Percentiles rank a stretch among this genome's conserved stretches.
phyloP scores from a whole-genome alignment of 495 filamentous ascomycete species.

The Halenospora varia region DNA sequence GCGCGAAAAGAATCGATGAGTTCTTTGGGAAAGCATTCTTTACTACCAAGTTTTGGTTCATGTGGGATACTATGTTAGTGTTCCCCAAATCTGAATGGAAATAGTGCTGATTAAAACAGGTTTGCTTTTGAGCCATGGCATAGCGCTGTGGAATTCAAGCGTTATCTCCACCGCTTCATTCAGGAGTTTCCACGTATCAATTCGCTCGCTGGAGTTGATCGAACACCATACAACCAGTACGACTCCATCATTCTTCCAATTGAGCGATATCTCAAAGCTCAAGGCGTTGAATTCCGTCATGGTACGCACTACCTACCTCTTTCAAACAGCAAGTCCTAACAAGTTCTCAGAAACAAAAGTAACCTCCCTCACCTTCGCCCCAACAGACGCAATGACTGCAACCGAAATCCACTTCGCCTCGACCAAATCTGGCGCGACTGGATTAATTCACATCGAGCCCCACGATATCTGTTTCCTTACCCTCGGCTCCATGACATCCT shows the following conservation, averaged over 20 bases:
- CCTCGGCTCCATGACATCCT: slow-evolving; percentile 20
- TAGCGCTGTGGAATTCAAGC: slow-evolving; percentile 30
- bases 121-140: slow-evolving; percentile 40
- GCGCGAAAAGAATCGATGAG: slow-evolving; percentile 33
- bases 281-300: slow-evolving; percentile 41
- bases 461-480: slow-evolving; percentile 24
- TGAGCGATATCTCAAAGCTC: slow-evolving; percentile 31
- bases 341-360: slow-evolving; percentile 8
- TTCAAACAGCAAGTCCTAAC: neutral
- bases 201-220: slow-evolving; percentile 26
- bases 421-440: slow-evolving; percentile 2
- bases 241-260: slow-evolving; percentile 39
- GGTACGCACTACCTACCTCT: slow-evolving; percentile 18
- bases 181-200: slow-evolving; percentile 18
- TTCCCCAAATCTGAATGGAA: neutral
- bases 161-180: slow-evolving; percentile 26
- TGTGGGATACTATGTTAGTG: slow-evolving; percentile 32
- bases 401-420: slow-evolving; percentile 13
- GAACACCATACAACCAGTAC: slow-evolving; percentile 35
- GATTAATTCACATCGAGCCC: slow-evolving; percentile 19
- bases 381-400: neutral
- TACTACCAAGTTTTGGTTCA: slow-evolving; percentile 36
- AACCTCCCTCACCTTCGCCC: slow-evolving; percentile 8
- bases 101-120: slow-evolving; percentile 1
- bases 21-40: slow-evolving; percentile 36